Evolutionary conservation across 768 basidiomycete genomes (phyloP).

Genomic region (Pleurotus djamor): DNA sequence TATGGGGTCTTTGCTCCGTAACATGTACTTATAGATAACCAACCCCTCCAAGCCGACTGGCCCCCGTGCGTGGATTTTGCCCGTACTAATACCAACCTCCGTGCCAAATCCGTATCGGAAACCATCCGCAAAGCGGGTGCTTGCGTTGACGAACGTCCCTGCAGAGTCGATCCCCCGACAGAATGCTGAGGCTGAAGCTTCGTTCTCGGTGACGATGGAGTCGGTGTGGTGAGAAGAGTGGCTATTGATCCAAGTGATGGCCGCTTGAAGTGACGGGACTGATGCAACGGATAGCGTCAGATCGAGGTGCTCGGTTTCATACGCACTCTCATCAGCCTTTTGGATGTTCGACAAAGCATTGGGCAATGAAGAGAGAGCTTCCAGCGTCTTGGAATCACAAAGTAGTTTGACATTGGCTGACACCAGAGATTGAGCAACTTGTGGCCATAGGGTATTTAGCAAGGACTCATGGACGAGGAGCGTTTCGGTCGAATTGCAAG

Average conservation of each 20-base stretch:
- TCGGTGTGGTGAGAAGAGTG: conserved; percentile 98
- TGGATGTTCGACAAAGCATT: conserved; percentile 47
- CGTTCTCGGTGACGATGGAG: conserved; percentile 83
- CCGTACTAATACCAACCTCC: conserved; percentile 97
- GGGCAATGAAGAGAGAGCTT: conserved; percentile 42
- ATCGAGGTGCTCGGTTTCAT: conserved; percentile 85
- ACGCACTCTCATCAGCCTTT: conserved; percentile 61
- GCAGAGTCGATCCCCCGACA: conserved; percentile 89
- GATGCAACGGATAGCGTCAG: conserved; percentile 80
- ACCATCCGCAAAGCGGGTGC: conserved; percentile 95
- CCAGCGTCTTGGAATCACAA: conserved; percentile 69
- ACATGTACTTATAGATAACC: conserved; percentile 95
- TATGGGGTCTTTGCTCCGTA: conserved; percentile 67
- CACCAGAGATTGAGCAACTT: conserved; percentile 73
- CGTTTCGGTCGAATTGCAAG: conserved; percentile 92
- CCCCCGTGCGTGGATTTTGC: conserved; percentile 93
- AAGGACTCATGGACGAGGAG: conserved; percentile 80
- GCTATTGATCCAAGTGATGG: conserved; percentile 87
- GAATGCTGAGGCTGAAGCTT: conserved; percentile 64
- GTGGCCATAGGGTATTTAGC: conserved; percentile 75
- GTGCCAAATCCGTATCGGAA: conserved; percentile 97
- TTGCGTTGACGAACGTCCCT: conserved; percentile 92
- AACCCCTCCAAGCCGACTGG: conserved; percentile 94
- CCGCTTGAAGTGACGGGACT: conserved; percentile 67
- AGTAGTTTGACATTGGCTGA: conserved; percentile 69